phyloP scores from a whole-genome alignment of 75 land plant genomes.

The Sequoiadendron giganteum region DNA sequence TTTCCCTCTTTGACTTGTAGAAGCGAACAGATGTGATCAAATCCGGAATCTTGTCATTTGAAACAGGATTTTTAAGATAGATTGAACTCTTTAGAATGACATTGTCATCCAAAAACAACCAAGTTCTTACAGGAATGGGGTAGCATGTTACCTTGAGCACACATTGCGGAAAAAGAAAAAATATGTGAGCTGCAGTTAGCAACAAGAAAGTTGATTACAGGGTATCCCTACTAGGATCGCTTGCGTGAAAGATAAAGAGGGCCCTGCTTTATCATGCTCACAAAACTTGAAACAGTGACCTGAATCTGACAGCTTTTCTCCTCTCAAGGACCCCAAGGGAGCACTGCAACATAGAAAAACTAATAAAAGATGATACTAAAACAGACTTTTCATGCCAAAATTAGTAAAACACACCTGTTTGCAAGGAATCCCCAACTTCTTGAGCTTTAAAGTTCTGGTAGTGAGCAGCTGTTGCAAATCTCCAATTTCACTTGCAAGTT shows the following conservation, averaged over 20 bases:
- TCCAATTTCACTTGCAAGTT: conserved; percentile 63
- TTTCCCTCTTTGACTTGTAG: background rate
- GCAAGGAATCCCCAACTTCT: conserved; percentile 77
- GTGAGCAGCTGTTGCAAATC: conserved; percentile 67
- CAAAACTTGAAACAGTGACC: background rate
- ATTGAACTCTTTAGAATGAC: background rate
- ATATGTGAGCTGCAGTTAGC: background rate
- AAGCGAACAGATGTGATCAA: background rate
- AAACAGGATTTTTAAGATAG: background rate
- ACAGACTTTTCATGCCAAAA: background rate
- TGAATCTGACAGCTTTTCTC: background rate
- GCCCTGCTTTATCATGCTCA: background rate
- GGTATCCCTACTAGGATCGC: background rate
- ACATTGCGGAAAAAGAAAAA: background rate
- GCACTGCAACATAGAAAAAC: background rate
- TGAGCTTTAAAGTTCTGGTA: conserved; percentile 63
- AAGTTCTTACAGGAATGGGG: background rate
- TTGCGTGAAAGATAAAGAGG: background rate
- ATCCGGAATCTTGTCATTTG: background rate
- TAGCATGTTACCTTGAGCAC: background rate
- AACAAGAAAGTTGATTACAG: background rate
- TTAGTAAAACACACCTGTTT: conserved; percentile 43
- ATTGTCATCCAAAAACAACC: background rate
- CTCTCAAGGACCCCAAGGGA: background rate
- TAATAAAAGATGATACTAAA: background rate